Conservation (phyloP, 805 yeast species). For the Cyberlindnera xylosilytica region DNA sequence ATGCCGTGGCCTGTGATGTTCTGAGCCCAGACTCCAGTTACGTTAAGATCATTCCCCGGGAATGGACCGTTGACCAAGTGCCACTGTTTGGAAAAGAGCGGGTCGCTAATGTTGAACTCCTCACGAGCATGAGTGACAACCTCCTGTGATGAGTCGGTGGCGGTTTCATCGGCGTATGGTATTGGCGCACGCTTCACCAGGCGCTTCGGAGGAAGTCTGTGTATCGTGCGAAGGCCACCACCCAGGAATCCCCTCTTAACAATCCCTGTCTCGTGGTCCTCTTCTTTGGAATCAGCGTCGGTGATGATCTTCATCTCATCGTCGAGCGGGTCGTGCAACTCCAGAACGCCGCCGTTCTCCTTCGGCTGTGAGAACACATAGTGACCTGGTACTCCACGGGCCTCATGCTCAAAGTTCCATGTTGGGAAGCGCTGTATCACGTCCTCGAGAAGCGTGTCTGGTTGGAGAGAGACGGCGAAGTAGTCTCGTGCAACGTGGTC, state of each 20-base stretch:
- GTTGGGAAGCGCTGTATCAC: constrained; percentile 37
- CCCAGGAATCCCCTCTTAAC: constrained; percentile 15
- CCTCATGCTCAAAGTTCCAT: constrained; percentile 62
- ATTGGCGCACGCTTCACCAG: constrained; percentile 61
- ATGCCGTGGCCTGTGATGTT: constrained; percentile 80
- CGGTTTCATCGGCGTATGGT: constrained; percentile 28
- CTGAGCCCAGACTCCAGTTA: constrained; percentile 78
- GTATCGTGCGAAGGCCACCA: constrained; percentile 44
- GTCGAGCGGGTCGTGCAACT: constrained; percentile 15
- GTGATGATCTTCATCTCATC: neutral
- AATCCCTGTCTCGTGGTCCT: constrained; percentile 3
- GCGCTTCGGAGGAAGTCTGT: constrained; percentile 49
- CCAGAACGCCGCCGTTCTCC: constrained; percentile 13
- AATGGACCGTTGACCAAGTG: constrained; percentile 72
- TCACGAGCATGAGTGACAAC: constrained; percentile 45
- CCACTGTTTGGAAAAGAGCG: constrained; percentile 85
- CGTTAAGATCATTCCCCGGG: constrained; percentile 85
- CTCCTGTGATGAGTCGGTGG: constrained; percentile 50
- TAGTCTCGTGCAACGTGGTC: constrained; percentile 53
- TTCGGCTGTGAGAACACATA: constrained; percentile 62
- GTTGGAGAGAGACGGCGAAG: constrained; percentile 56
- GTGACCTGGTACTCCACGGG: constrained; percentile 57
- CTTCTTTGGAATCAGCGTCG: neutral
- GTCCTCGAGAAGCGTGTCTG: constrained; percentile 30
- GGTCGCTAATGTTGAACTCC: constrained; percentile 70